Evolutionary conservation across 306 rosid species (phyloP).

Genomic region (Trifolium fragiferum): DNA sequence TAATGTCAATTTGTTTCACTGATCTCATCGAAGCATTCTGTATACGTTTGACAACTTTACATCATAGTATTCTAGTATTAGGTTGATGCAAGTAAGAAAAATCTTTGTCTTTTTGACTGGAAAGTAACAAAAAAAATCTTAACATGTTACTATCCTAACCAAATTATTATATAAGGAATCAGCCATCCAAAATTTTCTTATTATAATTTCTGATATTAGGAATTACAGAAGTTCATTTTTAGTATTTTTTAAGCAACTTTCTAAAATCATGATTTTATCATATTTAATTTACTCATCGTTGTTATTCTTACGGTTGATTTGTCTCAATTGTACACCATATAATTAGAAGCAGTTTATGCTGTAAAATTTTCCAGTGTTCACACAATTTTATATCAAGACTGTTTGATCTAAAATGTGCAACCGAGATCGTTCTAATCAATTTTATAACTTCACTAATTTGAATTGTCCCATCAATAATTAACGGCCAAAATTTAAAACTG

Average conservation of each 20-base stretch:
- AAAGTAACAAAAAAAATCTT: background rate
- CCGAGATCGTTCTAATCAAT: too few relatives aligned
- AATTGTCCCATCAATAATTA: too few relatives aligned
- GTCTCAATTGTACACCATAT: too few relatives aligned
- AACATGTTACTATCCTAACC: constrained; percentile 16
- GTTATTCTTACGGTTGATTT: too few relatives aligned
- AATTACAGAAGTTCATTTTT: background rate
- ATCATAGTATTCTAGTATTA: background rate
- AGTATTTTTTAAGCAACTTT: background rate
- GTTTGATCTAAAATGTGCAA: too few relatives aligned
- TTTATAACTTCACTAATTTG: too few relatives aligned
- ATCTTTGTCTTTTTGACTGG: background rate
- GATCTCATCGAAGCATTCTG: background rate
- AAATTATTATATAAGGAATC: background rate
- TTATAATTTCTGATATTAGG: background rate
- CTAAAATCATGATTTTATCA: background rate
- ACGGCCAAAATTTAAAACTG: too few relatives aligned
- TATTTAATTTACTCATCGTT: too few relatives aligned
- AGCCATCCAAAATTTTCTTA: background rate
- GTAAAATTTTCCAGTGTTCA: too few relatives aligned
- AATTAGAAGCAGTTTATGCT: too few relatives aligned
- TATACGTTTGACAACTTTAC: background rate
- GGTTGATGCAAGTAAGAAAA: constrained; percentile 9
- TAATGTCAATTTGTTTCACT: background rate
- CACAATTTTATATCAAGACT: too few relatives aligned